Evolutionary conservation across 192 early-diverging fungal genomes (phyloP).

Genomic region (Linnemannia elongata): DNA sequence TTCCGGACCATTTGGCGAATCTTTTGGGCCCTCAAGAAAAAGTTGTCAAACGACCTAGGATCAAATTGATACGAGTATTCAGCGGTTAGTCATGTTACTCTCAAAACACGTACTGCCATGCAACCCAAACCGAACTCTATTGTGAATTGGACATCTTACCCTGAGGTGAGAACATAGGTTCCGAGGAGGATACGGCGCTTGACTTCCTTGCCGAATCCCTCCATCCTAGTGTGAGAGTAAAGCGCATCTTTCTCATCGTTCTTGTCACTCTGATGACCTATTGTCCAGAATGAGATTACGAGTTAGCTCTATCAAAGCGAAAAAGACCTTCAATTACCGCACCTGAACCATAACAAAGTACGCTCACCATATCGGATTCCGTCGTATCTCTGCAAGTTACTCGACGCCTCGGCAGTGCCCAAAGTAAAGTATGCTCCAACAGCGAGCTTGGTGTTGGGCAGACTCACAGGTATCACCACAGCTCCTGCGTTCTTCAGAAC

Average conservation of each 20-base stretch:
- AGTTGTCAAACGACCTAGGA: constrained; percentile 73
- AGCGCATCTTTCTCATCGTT: constrained; percentile 41
- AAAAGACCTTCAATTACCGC: not conserved
- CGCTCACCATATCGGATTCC: constrained; percentile 85
- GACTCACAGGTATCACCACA: constrained; percentile 74
- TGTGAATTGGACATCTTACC: constrained; percentile 56
- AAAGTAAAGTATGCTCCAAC: constrained; percentile 91
- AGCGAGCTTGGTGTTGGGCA: constrained; percentile 77
- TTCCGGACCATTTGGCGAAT: constrained; percentile 80
- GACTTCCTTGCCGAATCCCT: constrained; percentile 87
- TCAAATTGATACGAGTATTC: not conserved
- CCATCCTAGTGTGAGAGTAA: constrained; percentile 74
- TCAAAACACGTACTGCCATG: not conserved
- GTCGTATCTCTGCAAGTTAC: constrained; percentile 91
- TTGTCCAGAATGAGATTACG: not conserved
- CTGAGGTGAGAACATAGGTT: constrained; percentile 85
- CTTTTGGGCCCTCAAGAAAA: constrained; percentile 87
- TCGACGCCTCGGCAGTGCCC: constrained; percentile 91
- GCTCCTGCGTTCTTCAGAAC: constrained; percentile 73
- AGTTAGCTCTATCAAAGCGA: not conserved
- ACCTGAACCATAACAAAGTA: not conserved
- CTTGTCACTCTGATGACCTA: constrained; percentile 57
- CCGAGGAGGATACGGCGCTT: constrained; percentile 88
- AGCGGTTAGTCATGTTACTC: not conserved
- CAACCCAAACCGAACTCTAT: not conserved